A percentile compares a stretch with the other conserved stretches of the same genome.
Conservation (phyloP, 352 stramenopile species). For the Phytopythium litorale region DNA sequence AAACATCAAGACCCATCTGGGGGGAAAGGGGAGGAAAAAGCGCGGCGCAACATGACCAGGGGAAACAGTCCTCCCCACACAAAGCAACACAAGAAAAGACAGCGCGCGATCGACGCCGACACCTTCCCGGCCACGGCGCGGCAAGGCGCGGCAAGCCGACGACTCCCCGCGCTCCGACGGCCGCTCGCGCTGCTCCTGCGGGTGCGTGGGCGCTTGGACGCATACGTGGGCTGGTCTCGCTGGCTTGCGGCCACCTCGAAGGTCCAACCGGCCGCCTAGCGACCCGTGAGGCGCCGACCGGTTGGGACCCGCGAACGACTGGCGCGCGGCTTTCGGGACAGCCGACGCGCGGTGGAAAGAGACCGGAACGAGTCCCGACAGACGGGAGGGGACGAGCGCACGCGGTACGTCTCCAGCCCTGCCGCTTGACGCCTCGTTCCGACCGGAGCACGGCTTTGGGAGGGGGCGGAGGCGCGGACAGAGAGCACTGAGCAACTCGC, state of each 20-base stretch:
- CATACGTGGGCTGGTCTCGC: no score
- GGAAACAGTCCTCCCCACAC: background rate
- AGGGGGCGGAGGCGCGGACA: background rate
- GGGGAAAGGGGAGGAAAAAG: constrained; percentile 3
- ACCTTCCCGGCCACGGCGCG: background rate
- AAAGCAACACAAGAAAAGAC: constrained; percentile 5
- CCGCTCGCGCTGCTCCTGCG: background rate
- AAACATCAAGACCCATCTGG: background rate
- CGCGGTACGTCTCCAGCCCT: background rate
- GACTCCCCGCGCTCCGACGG: background rate
- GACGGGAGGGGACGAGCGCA: background rate
- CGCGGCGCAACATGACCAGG: background rate
- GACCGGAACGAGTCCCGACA: background rate
- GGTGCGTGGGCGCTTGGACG: background rate
- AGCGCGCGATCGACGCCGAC: background rate
- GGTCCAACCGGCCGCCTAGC: background rate
- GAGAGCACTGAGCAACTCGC: background rate
- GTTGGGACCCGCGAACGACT: background rate
- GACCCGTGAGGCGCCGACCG: background rate
- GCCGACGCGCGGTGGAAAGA: background rate
- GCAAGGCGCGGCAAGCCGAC: background rate
- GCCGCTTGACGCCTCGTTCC: background rate
- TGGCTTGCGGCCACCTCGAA: background rate
- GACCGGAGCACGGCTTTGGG: background rate
- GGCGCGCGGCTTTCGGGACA: background rate